Base-by-base conservation (phyloP, 2,329 filamentous ascomycete species). In the Emmonsia crescens region DNA sequence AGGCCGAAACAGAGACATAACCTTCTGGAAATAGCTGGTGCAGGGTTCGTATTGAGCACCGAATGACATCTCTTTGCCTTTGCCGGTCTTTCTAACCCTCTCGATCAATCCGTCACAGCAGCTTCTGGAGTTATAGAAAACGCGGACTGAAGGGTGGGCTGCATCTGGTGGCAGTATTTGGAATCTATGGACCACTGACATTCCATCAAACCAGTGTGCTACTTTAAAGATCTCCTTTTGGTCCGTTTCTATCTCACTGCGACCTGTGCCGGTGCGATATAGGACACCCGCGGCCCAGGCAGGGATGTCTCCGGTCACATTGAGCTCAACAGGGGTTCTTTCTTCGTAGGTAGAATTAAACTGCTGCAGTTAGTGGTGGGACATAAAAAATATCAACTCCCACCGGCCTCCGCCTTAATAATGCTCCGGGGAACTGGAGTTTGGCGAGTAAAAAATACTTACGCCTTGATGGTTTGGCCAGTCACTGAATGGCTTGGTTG, bases 141-240 rank as follows among this genome's bases (percentile, higher is more conserved):
- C 86, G 40, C 77, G 75, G 10, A 71, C 64, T 5, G 69, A 69
- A 33, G 62, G 68, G 21, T 74, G 62, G 0, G 70, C 66, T 3
- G 74, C 68, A 1, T 70, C 67, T 0, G 78, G 64, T 0, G 80
- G 70, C 2, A 84, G 68, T 38, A 93, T 87, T 62, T 89, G 81
- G 70, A 93, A 93, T 33, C 83, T 84, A 74, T 93, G 88, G 0
- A 84, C 79, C 61, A 89, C 83, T 2, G 84, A 82, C 62, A 91
- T 85, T 5, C 88, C 88, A 70, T 94, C 90, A 66, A 94, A 94
- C 89, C 89, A 94, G 72, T 94, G 89, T 0, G 80, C 83, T 14
- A 86, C 78, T 38, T 79, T 77, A 68, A 86, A 85, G 0, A 79
- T 82, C 16, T 74, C 75, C n/a, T 85, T 84, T 3, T 79, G 78